Conservation (phyloP, 345 rosid species). For the Mercurialis annua region DNA sequence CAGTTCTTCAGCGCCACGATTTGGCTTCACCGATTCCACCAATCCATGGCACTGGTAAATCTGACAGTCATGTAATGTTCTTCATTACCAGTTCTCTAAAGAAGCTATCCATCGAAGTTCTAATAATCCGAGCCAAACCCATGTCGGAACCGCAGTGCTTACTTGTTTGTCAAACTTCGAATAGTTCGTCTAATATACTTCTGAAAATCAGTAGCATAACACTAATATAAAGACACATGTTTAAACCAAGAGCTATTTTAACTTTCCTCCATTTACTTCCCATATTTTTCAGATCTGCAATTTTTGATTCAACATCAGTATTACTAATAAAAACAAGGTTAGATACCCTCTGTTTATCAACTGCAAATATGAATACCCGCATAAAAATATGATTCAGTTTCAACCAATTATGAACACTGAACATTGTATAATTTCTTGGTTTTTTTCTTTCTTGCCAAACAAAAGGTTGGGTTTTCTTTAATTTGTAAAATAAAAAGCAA, state of each 20-base stretch:
- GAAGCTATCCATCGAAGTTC: too few species aligned
- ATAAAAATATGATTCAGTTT: neutral
- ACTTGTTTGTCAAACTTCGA: too few species aligned
- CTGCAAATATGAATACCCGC: neutral
- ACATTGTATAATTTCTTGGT: neutral
- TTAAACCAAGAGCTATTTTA: constrained; percentile 66
- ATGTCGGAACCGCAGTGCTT: too few species aligned
- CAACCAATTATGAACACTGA: neutral
- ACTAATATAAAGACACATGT: constrained; percentile 63
- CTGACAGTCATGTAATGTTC: too few species aligned
- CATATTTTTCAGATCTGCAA: constrained; percentile 41
- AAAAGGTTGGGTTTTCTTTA: neutral
- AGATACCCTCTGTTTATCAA: neutral
- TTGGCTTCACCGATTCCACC: too few species aligned
- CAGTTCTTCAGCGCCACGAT: too few species aligned
- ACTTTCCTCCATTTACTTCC: constrained; percentile 84
- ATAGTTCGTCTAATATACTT: too few species aligned
- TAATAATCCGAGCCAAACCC: too few species aligned
- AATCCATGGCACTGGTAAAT: too few species aligned
- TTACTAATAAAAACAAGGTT: neutral
- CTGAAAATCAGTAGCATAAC: too few species aligned
- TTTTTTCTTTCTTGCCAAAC: neutral
- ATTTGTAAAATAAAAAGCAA: constrained; percentile 3
- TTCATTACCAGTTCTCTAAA: too few species aligned
- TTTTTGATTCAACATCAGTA: neutral